phyloP scores from a whole-genome alignment of 2,329 filamentous ascomycete genomes.

The Mycocentrospora acerina region DNA sequence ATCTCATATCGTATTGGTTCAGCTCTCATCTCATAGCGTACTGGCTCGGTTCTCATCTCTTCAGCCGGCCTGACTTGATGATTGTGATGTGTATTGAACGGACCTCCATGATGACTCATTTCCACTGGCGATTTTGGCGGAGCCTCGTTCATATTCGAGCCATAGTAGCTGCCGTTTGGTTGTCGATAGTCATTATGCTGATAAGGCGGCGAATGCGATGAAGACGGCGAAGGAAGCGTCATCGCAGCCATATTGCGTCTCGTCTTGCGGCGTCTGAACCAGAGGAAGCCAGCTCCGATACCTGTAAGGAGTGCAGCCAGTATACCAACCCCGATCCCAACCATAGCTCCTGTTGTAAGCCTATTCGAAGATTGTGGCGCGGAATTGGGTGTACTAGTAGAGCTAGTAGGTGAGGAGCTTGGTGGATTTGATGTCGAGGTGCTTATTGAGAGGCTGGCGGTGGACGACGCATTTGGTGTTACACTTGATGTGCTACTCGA shows the following conservation, averaged over 20 bases:
- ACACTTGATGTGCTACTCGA: not conserved
- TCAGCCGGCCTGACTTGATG: too few species aligned
- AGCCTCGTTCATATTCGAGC: constrained; percentile 2
- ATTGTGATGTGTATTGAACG: not conserved
- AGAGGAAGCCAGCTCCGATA: constrained; percentile 1
- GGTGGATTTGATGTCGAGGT: not conserved
- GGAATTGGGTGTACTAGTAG: not conserved
- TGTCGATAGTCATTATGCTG: not conserved
- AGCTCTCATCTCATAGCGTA: constrained; percentile 1
- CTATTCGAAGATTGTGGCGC: not conserved
- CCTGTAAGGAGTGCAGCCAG: not conserved
- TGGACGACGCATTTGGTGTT: not conserved
- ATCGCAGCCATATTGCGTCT: not conserved
- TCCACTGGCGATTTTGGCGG: constrained; percentile 5
- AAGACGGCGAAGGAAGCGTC: too few species aligned
- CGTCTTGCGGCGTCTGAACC: constrained; percentile 3
- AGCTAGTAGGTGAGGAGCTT: not conserved
- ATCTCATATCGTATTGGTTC: too few species aligned
- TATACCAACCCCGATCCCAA: not conserved
- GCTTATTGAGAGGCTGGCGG: not conserved
- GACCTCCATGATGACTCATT: not conserved
- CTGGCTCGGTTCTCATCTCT: too few species aligned
- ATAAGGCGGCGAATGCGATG: not conserved
- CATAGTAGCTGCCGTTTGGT: constrained; percentile 1
- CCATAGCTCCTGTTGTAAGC: not conserved